Evolutionary conservation across 2,329 filamentous ascomycete species (phyloP), one percentile per base, ranked within the genome.

Genomic region (Thermothelomyces thermophilus): DNA sequence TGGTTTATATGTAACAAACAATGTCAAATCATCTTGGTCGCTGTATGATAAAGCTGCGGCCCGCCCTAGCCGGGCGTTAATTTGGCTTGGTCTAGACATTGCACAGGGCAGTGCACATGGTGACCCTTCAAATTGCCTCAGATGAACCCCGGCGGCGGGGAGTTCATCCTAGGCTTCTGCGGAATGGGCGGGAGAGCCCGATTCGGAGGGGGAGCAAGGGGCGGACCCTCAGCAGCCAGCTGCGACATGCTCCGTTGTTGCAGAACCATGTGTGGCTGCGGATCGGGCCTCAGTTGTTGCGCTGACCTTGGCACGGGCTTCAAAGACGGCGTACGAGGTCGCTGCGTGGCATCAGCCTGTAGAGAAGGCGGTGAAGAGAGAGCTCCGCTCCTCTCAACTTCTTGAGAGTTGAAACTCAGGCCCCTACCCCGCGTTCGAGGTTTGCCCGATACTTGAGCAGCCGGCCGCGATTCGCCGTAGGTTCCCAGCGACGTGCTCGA

Each of bases 161-260:
- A n/a, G 22, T 41, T 47, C 26, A 34, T 26, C 40, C 30, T 49
- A 2, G 47, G 41, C 28, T 65, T 68, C 37, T 59, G 64, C 4
- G 76, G 76, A 34, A 79, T 69, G 0, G 77, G 77, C 16, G 77
- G 77, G 19, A 81, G 67, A 13, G 77, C 76, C 55, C 72, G 73
- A 10, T 68, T 78, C 20, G 77, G 77, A 5, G 77, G 77, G 6
- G 77, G 77, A 13, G 69, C 73, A 14, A 72, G 76, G 1, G 77
- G 77, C 26, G 76, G 76, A 1, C 73, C 74, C 11, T 74, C 70
- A 3, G 26, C 41, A 1, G 64, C 65, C 33, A 78, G 64, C 22
- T 77, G 73, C 5, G 75, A 71, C 70, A 78, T 71, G 62, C 76
- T 79, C 48, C 71, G 68, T 22, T 74, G 67, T 46, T 68, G 69